These are phyloP conservation scores for Trichoderma asperellum DNA, from an alignment of 2,329 filamentous ascomycete species.

Conservation along the genomic window DNA sequence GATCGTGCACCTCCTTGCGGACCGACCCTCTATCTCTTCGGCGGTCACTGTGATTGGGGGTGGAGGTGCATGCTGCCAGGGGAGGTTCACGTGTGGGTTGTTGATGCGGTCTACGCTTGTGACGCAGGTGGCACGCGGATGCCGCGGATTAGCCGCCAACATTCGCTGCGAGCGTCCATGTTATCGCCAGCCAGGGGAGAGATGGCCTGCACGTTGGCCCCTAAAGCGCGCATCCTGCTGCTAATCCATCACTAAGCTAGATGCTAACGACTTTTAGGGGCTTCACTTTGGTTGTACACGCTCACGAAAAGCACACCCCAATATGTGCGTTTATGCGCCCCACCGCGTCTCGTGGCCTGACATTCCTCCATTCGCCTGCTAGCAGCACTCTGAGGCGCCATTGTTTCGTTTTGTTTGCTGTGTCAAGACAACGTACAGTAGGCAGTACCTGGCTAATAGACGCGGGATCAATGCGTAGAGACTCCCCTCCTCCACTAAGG, in stretches of 20 bases:
- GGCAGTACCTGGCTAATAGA: not conserved
- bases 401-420: conserved; percentile 1
- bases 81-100: conserved; percentile 29
- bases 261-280: conserved; percentile 11
- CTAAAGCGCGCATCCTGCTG: not conserved
- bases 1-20: conserved; percentile 28
- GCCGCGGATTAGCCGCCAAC: conserved; percentile 27
- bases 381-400: not conserved
- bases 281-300: not conserved
- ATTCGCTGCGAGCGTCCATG: not conserved
- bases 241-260: not conserved
- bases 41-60: conserved; percentile 30
- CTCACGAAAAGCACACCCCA: not conserved
- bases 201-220: not conserved
- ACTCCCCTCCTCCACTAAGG: not conserved
- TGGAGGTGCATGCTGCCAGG: conserved; percentile 22
- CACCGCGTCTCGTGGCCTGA: not conserved
- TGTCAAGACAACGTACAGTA: not conserved
- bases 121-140: not conserved
- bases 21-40: conserved; percentile 18
- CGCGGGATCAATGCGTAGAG: not conserved
- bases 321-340: not conserved
- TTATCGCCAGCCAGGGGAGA: not conserved
- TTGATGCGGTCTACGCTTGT: conserved; percentile 26
- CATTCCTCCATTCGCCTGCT: not conserved